phyloP scores from a whole-genome alignment of 2,329 filamentous ascomycete species.

The Diaporthe sp. region DNA sequence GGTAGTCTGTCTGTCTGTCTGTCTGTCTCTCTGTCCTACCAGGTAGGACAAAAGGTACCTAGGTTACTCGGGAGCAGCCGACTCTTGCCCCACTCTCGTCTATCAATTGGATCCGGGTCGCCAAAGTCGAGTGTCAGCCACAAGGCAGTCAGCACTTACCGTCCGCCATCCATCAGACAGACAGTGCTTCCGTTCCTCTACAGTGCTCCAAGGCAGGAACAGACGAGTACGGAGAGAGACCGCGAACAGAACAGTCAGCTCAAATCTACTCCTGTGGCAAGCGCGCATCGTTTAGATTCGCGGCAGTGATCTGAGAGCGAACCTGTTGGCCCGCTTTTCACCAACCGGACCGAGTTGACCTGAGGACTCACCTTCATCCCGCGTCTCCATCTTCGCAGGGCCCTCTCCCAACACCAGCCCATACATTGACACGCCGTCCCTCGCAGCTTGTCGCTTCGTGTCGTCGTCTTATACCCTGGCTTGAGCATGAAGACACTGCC shows the following conservation, averaged over 20 bases:
- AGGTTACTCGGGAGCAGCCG: conserved; percentile 18
- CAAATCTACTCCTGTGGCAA: background rate
- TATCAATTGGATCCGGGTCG: conserved; percentile 5
- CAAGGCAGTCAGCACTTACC: conserved; percentile 22
- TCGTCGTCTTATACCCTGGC: background rate
- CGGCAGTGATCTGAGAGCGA: background rate
- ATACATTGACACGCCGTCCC: background rate
- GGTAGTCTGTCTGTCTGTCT: background rate
- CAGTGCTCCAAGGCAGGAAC: background rate
- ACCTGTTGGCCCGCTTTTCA: conserved; percentile 23
- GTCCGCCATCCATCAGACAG: conserved; percentile 3
- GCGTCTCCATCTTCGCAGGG: background rate
- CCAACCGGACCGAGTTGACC: conserved; percentile 15
- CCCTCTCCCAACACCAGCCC: background rate
- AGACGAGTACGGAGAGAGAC: background rate
- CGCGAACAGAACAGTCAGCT: background rate
- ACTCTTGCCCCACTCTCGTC: background rate
- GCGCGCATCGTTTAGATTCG: background rate
- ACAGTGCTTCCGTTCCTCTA: background rate
- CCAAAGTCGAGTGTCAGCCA: background rate
- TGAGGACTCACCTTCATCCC: background rate
- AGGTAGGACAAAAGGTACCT: background rate
- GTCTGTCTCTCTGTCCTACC: background rate
- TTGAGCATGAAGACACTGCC: conserved; percentile 30
- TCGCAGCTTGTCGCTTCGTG: background rate